phyloP scores from a whole-genome alignment of 495 filamentous ascomycete genomes.

The Podospora conica region DNA sequence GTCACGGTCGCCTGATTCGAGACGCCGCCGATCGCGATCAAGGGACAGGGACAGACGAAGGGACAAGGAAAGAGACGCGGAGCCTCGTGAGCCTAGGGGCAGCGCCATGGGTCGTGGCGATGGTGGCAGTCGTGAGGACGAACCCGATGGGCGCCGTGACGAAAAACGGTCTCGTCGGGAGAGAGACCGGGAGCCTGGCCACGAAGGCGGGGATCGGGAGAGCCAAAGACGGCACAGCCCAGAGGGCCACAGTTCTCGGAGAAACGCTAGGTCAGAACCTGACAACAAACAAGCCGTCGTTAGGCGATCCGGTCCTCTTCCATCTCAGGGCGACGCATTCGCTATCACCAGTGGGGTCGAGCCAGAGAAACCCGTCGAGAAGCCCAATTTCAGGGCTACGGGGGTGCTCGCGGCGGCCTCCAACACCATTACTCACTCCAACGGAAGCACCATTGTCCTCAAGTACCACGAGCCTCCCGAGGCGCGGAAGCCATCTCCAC shows the following conservation, averaged over 20 bases:
- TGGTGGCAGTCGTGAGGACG: neutral
- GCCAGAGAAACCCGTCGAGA: conserved; percentile 64
- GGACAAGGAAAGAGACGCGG: conserved; percentile 14
- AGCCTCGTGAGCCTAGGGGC: neutral
- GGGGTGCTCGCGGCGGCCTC: conserved; percentile 82
- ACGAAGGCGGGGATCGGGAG: conserved; percentile 7
- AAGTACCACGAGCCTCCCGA: conserved; percentile 97
- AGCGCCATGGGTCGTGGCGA: conserved; percentile 8
- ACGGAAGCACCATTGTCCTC: conserved; percentile 62
- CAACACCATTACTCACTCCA: conserved; percentile 68
- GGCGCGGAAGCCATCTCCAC: conserved; percentile 75
- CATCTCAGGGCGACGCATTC: conserved; percentile 67
- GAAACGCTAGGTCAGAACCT: conserved; percentile 15
- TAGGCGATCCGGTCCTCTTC: conserved; percentile 52
- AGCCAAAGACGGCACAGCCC: conserved; percentile 10
- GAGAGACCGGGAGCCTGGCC: conserved; percentile 8
- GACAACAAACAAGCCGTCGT: conserved; percentile 21
- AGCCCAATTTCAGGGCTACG: conserved; percentile 76
- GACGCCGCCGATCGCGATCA: conserved; percentile 29
- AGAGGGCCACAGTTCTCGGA: conserved; percentile 11
- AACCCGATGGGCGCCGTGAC: conserved; percentile 7
- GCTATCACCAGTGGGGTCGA: conserved; percentile 46
- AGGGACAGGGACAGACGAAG: conserved; percentile 16
- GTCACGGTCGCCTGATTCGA: conserved; percentile 32
- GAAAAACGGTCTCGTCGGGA: conserved; percentile 3